These are phyloP conservation scores for Amauroascus niger DNA, from an alignment of 2,329 filamentous ascomycete genomes.

Conservation along the genomic window DNA sequence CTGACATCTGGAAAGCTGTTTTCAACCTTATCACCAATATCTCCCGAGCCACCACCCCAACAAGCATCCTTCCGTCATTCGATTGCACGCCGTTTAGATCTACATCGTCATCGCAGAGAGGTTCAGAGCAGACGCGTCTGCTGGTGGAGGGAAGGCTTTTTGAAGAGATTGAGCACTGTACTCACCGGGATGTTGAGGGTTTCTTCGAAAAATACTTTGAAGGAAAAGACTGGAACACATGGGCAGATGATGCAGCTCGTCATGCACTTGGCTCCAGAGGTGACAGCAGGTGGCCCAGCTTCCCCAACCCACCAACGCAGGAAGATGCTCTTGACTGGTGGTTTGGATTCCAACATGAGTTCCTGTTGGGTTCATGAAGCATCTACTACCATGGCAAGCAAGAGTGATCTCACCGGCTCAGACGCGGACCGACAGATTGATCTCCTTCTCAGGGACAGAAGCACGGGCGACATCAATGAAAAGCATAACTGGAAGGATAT, in stretches of 20 bases:
- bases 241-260: constrained; percentile 8
- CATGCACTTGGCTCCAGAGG: neutral
- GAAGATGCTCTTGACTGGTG: constrained; percentile 13
- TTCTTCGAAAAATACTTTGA: constrained; percentile 21
- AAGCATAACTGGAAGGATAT: constrained; percentile 19
- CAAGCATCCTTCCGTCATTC: too few species aligned
- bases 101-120: too few species aligned
- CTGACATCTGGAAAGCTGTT: constrained; percentile 9
- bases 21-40: constrained; percentile 3
- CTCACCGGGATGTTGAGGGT: constrained; percentile 7
- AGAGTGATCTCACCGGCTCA: constrained; percentile 12
- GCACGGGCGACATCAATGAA: neutral
- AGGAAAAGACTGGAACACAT: constrained; percentile 17
- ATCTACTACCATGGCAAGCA: constrained; percentile 11
- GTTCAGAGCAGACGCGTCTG: too few species aligned
- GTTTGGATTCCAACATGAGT: constrained; percentile 18
- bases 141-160: too few species aligned
- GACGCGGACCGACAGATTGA: constrained; percentile 18
- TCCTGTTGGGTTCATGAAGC: constrained; percentile 13
- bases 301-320: constrained; percentile 14
- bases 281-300: constrained; percentile 14
- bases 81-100: too few species aligned
- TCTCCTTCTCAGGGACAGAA: constrained; percentile 15
- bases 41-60: too few species aligned
- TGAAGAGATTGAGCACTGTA: too few species aligned